Evolutionary conservation across 208 protist species (phyloP).

Genomic region (Leishmania amazonensis): DNA sequence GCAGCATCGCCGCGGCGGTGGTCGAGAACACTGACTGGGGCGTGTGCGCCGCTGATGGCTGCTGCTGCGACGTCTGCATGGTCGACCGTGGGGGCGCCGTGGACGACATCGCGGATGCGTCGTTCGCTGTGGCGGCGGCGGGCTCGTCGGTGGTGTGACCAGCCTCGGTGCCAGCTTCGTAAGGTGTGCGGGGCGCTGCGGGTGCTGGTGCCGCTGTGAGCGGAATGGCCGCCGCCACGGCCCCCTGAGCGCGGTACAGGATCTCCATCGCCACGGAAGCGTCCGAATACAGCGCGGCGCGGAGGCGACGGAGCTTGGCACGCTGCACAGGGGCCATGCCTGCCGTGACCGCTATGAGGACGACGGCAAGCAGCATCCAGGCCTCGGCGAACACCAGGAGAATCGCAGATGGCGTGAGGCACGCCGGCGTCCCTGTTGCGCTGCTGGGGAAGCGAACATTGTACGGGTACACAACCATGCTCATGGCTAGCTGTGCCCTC

Average conservation of each 20-base stretch:
- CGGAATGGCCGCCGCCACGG: not conserved
- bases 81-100: not conserved
- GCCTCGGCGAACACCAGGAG: not conserved
- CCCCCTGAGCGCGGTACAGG: conserved; percentile 18
- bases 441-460: not conserved
- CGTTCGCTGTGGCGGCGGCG: not conserved
- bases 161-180: not conserved
- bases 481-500: not conserved
- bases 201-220: not conserved
- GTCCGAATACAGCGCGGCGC: conserved; percentile 15
- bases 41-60: not conserved
- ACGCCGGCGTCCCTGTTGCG: not conserved
- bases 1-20: not conserved
- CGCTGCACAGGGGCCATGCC: conserved; percentile 15
- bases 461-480: not conserved
- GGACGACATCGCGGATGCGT: not conserved
- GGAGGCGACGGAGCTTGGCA: conserved; percentile 14
- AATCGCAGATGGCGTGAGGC: not conserved
- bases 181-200: not conserved
- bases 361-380: not conserved
- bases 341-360: not conserved
- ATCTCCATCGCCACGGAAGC: conserved; percentile 19
- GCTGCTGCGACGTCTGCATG: not conserved
- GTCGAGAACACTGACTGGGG: not conserved
- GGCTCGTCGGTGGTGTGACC: not conserved